Evolutionary conservation across 1,139 yeast species (phyloP), one percentile per base, ranked within the genome.

Genomic region (Blastobotrys malaysiensis): DNA sequence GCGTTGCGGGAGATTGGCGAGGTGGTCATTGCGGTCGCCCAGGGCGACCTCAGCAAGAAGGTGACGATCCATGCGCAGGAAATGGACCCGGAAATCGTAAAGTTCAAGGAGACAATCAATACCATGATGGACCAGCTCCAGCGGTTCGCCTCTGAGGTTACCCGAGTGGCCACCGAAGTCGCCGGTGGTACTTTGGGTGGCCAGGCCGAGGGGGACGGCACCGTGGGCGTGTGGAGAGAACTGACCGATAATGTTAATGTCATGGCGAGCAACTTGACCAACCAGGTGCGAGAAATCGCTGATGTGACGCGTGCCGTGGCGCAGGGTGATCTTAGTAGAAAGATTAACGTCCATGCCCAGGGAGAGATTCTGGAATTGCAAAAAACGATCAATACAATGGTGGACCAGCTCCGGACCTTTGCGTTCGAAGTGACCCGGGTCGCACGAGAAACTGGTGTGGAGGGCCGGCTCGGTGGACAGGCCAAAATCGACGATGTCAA

Each of bases 161-260:
- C 93, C 31, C 82, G 88, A 59, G 89, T 88, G 18, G 95, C 96
- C 46, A 86, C 91, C 9, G 95, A 88, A 64, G 96, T 88, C 27
- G 93, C 96, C 43, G 88, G 87, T 64, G 96, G 96, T 59, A 88
- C 88, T 58, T 76, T 88, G 51, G 96, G 96, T 61, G 96, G 96
- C 39, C 95, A 86, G 67, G 95, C 93, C 39, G 86, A 84, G 63
- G 85, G 84, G 57, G 87, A 84, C 57, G 91, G 90, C 7, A 83
- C 91, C 0, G 89, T 85, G 3, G 96, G 96, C 16, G 86, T 86
- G 55, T 88, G 96, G 96, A 78, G 91, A 63, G 83, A 87, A 26
- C 78, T 88, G 54, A 87, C 95, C 19, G 91, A 87, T 63, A 87
- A 87, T 63, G 91, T 88, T 63, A 88, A 88, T 68, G 86, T 87